phyloP scores from a whole-genome alignment of 495 filamentous ascomycete genomes.

The Trichoderma gamsii region DNA sequence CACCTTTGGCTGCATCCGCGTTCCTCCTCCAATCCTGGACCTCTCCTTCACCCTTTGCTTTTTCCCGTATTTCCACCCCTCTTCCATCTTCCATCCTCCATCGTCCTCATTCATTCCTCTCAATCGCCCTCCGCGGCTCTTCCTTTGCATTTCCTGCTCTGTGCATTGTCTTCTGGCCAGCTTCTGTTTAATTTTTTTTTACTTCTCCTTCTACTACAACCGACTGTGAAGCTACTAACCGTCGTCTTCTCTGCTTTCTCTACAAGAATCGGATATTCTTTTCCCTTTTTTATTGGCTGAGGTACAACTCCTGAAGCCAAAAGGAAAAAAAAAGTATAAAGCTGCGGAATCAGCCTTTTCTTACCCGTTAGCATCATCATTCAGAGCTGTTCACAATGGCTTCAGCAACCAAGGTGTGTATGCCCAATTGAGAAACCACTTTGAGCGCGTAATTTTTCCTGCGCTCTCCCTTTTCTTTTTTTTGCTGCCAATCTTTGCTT shows the following conservation, averaged over 20 bases:
- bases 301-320: conserved; percentile 2
- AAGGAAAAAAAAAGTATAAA: conserved; percentile 1
- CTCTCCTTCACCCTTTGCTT: conserved; percentile 13
- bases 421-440: not conserved
- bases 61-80: conserved; percentile 15
- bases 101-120: conserved; percentile 12
- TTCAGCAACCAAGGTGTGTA: conserved; percentile 15
- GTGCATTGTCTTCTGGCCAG: conserved; percentile 13
- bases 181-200: not conserved
- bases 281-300: not conserved
- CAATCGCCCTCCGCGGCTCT: conserved; percentile 12
- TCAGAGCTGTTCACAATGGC: conserved; percentile 12
- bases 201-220: not conserved
- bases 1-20: not conserved
- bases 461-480: not conserved
- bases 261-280: not conserved
- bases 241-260: not conserved
- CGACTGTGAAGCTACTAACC: not conserved
- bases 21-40: conserved; percentile 9
- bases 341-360: conserved; percentile 3
- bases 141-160: conserved; percentile 7
- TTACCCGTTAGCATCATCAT: not conserved
- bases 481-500: not conserved
- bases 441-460: not conserved
- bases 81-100: conserved; percentile 13